Percentiles rank a stretch among this genome's conserved stretches.
These are phyloP conservation scores for Cordyceps militaris DNA, from an alignment of 2,329 filamentous ascomycete species.

Conservation along the genomic window DNA sequence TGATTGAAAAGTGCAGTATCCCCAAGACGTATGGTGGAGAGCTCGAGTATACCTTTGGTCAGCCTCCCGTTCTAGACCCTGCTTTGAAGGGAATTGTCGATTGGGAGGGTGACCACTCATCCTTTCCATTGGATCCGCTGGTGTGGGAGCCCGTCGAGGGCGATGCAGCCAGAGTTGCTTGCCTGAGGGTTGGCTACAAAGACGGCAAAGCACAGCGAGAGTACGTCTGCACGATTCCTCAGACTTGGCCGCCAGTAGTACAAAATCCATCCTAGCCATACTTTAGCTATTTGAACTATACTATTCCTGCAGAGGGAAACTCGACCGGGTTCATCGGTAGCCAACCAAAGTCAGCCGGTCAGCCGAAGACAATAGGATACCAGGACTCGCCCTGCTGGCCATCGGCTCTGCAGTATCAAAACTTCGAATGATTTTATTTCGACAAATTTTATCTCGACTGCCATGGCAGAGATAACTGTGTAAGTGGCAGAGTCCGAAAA, in stretches of 20 bases:
- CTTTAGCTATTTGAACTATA: background rate
- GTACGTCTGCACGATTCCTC: constrained; percentile 44
- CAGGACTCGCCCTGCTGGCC: no score
- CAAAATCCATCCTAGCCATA: background rate
- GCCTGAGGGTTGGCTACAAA: constrained; percentile 44
- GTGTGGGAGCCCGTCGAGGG: constrained; percentile 44
- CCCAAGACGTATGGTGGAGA: constrained; percentile 72
- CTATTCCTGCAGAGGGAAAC: no score
- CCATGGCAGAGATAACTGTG: constrained; percentile 8
- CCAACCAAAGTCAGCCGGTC: no score
- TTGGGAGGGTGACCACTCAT: constrained; percentile 45
- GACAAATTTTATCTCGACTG: no score
- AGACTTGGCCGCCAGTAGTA: constrained; percentile 27
- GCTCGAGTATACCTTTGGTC: constrained; percentile 54
- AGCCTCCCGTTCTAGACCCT: background rate
- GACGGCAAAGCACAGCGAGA: constrained; percentile 38
- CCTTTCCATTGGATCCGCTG: constrained; percentile 50
- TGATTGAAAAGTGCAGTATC: constrained; percentile 55
- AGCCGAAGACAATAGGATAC: no score
- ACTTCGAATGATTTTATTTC: no score
- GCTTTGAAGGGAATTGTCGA: constrained; percentile 30
- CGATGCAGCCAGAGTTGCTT: constrained; percentile 41
- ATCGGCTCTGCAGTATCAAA: background rate
- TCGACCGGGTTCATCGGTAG: no score
- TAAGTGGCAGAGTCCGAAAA: background rate